Percentiles rank a stretch among this genome's conserved stretches.
These are phyloP conservation scores for Oryza longistaminata DNA, from an alignment of 176 grass and related monocot species.

Conservation along the genomic window DNA sequence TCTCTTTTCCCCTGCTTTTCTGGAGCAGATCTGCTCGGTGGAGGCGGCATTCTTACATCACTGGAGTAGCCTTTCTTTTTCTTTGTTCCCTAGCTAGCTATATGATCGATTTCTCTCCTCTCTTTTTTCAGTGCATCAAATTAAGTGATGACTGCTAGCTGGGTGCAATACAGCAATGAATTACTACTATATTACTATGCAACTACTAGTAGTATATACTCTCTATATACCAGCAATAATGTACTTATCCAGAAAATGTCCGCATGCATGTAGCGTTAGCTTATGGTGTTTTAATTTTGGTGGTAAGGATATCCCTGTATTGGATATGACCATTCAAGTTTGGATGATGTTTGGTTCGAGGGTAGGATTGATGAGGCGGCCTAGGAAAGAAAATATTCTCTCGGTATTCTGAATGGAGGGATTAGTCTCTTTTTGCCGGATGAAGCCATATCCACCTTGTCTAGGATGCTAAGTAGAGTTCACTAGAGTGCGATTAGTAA, in stretches of 20 bases:
- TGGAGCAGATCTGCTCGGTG: conserved; percentile 2
- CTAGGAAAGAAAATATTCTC: no score
- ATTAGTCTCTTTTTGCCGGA: not conserved
- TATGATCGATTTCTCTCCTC: not conserved
- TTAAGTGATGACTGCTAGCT: not conserved
- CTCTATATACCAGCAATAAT: not conserved
- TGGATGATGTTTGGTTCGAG: no score
- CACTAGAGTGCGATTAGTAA: no score
- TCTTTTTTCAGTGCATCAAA: not conserved
- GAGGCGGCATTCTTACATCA: not conserved
- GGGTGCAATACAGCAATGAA: not conserved
- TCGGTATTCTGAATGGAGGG: no score
- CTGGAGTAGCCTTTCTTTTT: not conserved
- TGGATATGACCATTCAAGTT: no score
- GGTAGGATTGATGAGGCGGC: no score
- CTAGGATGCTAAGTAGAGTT: no score
- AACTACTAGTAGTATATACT: no score
- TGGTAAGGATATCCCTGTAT: no score
- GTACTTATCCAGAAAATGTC: not conserved
- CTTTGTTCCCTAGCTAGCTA: not conserved
- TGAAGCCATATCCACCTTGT: no score
- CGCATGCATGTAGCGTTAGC: not conserved
- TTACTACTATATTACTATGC: not conserved
- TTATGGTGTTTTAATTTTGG: not conserved
- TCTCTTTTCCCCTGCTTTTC: conserved; percentile 26